Evolutionary conservation across 169 alveolate genomes (phyloP).

Genomic region (Pseudocohnilembus persalinus): DNA sequence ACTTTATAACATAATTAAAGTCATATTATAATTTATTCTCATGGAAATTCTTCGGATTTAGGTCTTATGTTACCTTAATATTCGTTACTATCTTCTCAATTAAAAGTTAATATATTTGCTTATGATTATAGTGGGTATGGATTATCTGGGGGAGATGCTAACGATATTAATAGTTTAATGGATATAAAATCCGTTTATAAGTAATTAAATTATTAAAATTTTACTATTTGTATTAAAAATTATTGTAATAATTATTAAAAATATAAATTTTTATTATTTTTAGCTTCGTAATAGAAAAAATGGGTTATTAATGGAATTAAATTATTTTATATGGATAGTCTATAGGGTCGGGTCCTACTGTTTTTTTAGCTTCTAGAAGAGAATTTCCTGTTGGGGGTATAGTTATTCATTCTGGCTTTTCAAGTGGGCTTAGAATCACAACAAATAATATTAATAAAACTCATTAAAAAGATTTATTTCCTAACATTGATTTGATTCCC

Average conservation of each 20-base stretch:
- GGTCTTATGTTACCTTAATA: constrained; percentile 74
- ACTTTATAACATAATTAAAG: neutral
- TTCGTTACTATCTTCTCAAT: constrained; percentile 53
- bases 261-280: too few relatives aligned
- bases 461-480: constrained; percentile 66
- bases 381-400: constrained; percentile 84
- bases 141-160: constrained; percentile 71
- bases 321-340: constrained; percentile 78
- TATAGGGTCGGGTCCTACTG: constrained; percentile 87
- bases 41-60: constrained; percentile 91
- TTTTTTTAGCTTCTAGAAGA: constrained; percentile 33
- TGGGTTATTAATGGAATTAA: constrained; percentile 28
- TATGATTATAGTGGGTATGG: constrained; percentile 95
- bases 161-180: constrained; percentile 68
- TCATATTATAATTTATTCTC: constrained; percentile 73
- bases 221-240: constrained; percentile 4
- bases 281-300: neutral
- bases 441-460: constrained; percentile 24
- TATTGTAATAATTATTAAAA: neutral
- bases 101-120: constrained; percentile 75
- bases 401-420: constrained; percentile 87
- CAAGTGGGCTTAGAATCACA: constrained; percentile 84
- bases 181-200: constrained; percentile 74
- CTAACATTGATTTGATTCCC: constrained; percentile 61
- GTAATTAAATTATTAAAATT: constrained; percentile 49